Evolutionary conservation across 352 stramenopile species (phyloP), one percentile per base, ranked within the genome.

Genomic region (Pythium grandisporangium): DNA sequence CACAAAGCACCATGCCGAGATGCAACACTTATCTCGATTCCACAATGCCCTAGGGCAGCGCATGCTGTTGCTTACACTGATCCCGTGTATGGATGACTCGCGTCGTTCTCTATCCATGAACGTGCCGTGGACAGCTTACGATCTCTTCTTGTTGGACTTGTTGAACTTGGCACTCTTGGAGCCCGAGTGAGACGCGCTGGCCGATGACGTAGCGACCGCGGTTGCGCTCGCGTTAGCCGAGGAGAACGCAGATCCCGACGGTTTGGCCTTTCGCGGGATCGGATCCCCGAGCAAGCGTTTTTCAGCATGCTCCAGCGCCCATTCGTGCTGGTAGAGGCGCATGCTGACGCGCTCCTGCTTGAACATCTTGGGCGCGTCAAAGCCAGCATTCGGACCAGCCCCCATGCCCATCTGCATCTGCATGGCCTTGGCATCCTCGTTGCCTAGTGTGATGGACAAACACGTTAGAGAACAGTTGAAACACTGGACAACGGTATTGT

Each of bases 371-470:
- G 75, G 74, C 5, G 85, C 84, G 39, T 96, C 85, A 48, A 96
- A 96, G n/a, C 69, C 71, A 45, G 92, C 84, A 53, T 88, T 86
- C 11, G 72, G 72, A 4, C 65, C 76, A 1, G 74, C 78, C 5
- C 74, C 76, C 83, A 96, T 95, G 39, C 82, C 81, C 84, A 96
- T 95, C 57, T 96, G 84, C 82, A 93, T 86, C 53, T 94, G 82
- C 75, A 94, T 94, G 30, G 85, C 78, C 56, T 91, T 83, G 45
- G 82, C 61, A 38, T 96, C 83, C 38, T 97, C 86, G 39, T 81
- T 88, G 32, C 78, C 67, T 70, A 44, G n/a, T n/a, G n/a, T n/a
- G n/a, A n/a, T n/a, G n/a, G 2, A 30, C 7, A 24, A 12, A 30
- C 33, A 2, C 33, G 33, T 12, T n/a, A n/a, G n/a, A n/a, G n/a